Evolutionary conservation across 2,329 filamentous ascomycete genomes (phyloP).

Genomic region (Mycocentrospora acerina): DNA sequence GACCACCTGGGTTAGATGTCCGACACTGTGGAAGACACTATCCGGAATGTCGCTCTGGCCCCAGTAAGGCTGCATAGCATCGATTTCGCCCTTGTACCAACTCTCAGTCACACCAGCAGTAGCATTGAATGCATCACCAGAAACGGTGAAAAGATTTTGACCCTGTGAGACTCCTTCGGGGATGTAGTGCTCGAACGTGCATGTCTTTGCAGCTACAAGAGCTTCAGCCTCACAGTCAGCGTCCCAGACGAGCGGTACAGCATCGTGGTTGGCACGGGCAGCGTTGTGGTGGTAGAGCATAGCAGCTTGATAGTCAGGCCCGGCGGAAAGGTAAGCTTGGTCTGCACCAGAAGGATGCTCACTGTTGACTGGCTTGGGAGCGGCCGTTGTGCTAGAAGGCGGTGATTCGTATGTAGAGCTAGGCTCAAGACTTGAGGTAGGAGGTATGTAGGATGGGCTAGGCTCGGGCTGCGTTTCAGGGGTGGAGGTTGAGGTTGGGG

Average conservation of each 20-base stretch:
- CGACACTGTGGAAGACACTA: slow-evolving; percentile 37
- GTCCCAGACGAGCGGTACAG: slow-evolving; percentile 66
- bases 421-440: neutral
- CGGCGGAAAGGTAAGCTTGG: slow-evolving; percentile 28
- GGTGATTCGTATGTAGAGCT: slow-evolving; percentile 5
- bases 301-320: slow-evolving; percentile 30
- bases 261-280: slow-evolving; percentile 81
- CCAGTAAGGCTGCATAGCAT: slow-evolving; percentile 59
- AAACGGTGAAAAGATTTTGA: slow-evolving; percentile 84
- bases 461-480: neutral
- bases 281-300: slow-evolving; percentile 76
- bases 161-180: slow-evolving; percentile 62
- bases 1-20: slow-evolving; percentile 42
- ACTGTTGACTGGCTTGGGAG: slow-evolving; percentile 3
- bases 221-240: slow-evolving; percentile 61
- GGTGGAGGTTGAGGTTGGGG: slow-evolving; percentile 1
- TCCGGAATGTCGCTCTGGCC: slow-evolving; percentile 58
- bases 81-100: slow-evolving; percentile 86
- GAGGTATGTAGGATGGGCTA: neutral
- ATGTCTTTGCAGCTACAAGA: slow-evolving; percentile 68
- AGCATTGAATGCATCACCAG: slow-evolving; percentile 55
- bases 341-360: slow-evolving; percentile 20
- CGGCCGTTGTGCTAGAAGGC: slow-evolving; percentile 5
- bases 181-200: slow-evolving; percentile 67
- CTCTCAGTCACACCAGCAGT: slow-evolving; percentile 71